Evolutionary conservation across 176 grass and related monocot genomes (phyloP).

Genomic region (Oryza meridionalis): DNA sequence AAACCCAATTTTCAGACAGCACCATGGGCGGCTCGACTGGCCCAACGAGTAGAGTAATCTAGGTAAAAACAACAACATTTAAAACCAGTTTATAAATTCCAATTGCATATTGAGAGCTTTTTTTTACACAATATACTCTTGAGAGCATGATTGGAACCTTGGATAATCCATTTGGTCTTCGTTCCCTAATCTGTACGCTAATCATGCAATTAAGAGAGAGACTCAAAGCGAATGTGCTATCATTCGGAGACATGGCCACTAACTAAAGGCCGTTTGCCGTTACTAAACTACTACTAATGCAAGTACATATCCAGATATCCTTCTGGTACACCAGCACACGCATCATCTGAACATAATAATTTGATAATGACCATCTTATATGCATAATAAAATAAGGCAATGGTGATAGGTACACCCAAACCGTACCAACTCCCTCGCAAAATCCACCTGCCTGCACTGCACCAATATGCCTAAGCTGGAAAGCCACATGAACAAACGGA

Average conservation of each 20-base stretch:
- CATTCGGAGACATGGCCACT: neutral
- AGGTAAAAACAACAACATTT: neutral
- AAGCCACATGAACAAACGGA: neutral
- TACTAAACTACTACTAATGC: neutral
- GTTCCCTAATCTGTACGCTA: neutral
- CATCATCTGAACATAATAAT: neutral
- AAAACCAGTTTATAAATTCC: neutral
- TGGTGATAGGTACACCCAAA: neutral
- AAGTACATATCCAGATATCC: neutral
- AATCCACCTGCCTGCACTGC: neutral
- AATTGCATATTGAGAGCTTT: neutral
- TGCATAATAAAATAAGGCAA: neutral
- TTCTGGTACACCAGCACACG: neutral
- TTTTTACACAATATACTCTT: too few species aligned
- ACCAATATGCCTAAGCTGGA: neutral
- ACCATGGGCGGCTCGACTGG: neutral
- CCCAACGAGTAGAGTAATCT: neutral
- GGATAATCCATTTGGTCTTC: too few species aligned
- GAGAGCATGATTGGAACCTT: too few species aligned
- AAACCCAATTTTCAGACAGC: neutral
- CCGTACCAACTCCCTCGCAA: neutral
- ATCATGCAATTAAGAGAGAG: neutral
- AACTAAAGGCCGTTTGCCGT: neutral
- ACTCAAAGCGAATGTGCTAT: neutral
- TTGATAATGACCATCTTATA: neutral